Percentiles rank a stretch among this genome's conserved stretches.
phyloP scores from a whole-genome alignment of 305 asterid species.

The Fraxinus albicans region DNA sequence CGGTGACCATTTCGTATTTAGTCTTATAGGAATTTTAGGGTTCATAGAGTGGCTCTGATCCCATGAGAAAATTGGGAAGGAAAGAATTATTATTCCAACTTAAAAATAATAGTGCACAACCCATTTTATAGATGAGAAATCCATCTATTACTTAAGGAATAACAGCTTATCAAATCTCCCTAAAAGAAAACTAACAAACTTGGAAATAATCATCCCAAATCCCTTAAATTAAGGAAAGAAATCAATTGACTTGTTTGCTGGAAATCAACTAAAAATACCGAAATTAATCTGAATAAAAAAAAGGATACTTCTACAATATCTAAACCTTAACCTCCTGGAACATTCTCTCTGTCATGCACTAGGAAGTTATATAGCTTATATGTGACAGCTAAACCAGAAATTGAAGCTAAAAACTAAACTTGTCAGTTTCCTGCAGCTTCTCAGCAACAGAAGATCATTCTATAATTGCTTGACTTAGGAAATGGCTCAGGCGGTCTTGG shows the following conservation, averaged over 20 bases:
- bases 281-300: neutral
- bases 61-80: neutral
- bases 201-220: neutral
- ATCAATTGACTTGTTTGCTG: neutral
- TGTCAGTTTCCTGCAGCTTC: neutral
- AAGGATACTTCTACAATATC: neutral
- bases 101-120: neutral
- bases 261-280: neutral
- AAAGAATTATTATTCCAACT: neutral
- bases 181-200: neutral
- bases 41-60: neutral
- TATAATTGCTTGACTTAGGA: neutral
- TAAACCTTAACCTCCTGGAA: neutral
- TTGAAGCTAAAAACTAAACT: neutral
- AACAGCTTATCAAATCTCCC: neutral
- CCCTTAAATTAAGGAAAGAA: neutral
- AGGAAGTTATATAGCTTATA: neutral
- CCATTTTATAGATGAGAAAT: neutral
- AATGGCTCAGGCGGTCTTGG: neutral
- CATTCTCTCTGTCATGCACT: neutral
- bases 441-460: neutral
- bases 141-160: neutral
- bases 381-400: neutral
- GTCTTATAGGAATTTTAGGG: neutral
- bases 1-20: neutral